Percentiles rank a stretch among this genome's conserved stretches.
phyloP scores from a whole-genome alignment of 495 filamentous ascomycete species.

The Penicillium canescens region DNA sequence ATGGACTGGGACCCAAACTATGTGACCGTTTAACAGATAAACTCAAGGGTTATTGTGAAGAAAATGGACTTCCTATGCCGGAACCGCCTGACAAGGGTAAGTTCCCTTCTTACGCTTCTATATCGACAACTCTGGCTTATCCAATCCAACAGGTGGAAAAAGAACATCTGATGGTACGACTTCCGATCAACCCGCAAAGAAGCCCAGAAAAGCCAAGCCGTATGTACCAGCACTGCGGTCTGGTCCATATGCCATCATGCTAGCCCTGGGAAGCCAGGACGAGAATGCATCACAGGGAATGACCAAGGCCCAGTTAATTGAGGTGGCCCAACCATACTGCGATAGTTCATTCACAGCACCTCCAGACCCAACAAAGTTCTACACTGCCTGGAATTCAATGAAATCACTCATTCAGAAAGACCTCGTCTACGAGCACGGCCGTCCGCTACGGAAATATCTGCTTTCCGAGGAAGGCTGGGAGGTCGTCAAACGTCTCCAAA shows the following conservation, averaged over 20 bases:
- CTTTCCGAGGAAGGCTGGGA: constrained; percentile 82
- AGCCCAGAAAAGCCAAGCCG: constrained; percentile 59
- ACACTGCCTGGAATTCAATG: constrained; percentile 87
- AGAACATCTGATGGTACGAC: constrained; percentile 45
- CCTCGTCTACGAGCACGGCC: constrained; percentile 69
- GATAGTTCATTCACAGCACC: constrained; percentile 75
- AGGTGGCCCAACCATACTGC: constrained; percentile 69
- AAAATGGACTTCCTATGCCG: constrained; percentile 73
- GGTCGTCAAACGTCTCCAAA: constrained; percentile 67
- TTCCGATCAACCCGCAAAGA: constrained; percentile 56
- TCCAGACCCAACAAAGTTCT: constrained; percentile 64
- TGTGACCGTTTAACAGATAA: constrained; percentile 71
- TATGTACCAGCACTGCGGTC: constrained; percentile 75
- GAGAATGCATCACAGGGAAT: constrained; percentile 57
- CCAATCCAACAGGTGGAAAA: constrained; percentile 30
- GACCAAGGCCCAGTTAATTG: constrained; percentile 69
- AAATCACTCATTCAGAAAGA: constrained; percentile 75
- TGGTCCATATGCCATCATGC: constrained; percentile 71
- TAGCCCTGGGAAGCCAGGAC: constrained; percentile 62
- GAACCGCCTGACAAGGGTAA: constrained; percentile 46
- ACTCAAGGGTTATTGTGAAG: constrained; percentile 62
- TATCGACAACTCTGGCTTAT: background rate
- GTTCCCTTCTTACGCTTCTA: background rate
- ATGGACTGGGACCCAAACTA: constrained; percentile 70
- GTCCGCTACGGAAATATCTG: constrained; percentile 66